Evolutionary conservation across 371 early-diverging fungal genomes (phyloP), one percentile per base, ranked within the genome.

Genomic region (Mortierella sp.): DNA sequence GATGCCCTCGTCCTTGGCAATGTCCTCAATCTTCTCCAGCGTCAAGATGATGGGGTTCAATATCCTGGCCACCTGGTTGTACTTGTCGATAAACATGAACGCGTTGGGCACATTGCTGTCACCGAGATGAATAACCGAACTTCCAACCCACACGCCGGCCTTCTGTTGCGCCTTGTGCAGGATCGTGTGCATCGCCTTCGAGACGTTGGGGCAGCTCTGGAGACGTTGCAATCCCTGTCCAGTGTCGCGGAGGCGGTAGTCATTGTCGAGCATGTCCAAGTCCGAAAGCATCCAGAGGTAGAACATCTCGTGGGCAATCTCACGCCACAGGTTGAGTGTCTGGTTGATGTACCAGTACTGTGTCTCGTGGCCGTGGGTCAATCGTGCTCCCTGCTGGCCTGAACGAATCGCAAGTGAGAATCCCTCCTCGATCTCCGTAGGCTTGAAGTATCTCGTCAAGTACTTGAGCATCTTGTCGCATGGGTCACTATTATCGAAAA

Each of bases 41-140:
- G 93, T 92, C 0, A 89, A 88, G 43, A 92, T 90, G 39, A 98
- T 93, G 0, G 99, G 99, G 73, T 92, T 93, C 40, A 99, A 91
- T 66, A 99, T 99, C 58, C 96, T 92, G 55, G 96, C 91, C 19
- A 98, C 96, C 90, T 98, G 98, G 70, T 96, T 97, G 87, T 98
- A 98, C 92, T 96, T 96, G 91, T 97, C 98, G 77, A 98, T 98
- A 77, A 99, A 98, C 91, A 97, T 93, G 50, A 99, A 90, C 9
- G 99, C 96, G 74, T 96, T 96, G 19, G 96, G 96, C 41, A 96
- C 96, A 72, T 96, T 95, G 83, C 92, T 94, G 85, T 99, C 99
- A 4, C 98, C 99, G 74, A 98, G 86, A 86, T 99, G 99, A 72
- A 99, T 94, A 50, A 98, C 98, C 8, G 95, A 94, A 29, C 95